Evolutionary conservation across 768 basidiomycete genomes (phyloP).

Genomic region (Lactarius pseudohatsudake): DNA sequence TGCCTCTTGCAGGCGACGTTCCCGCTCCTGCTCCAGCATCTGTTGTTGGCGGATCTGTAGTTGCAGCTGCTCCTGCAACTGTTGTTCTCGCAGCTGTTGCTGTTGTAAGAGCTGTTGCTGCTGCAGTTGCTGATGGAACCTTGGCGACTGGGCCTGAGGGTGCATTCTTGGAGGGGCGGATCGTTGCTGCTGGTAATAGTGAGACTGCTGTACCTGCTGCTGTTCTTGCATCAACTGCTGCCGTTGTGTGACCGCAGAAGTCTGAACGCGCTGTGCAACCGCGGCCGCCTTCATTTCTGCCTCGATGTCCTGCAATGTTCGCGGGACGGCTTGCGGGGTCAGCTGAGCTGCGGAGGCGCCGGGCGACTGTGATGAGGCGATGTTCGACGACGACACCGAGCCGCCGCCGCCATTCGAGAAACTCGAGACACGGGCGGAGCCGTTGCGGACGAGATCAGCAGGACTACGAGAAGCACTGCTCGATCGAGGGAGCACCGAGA

Average conservation of each 20-base stretch:
- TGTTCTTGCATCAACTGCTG: slow-evolving; percentile 40
- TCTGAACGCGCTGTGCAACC: slow-evolving; percentile 32
- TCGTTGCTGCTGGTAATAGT: slow-evolving; percentile 42
- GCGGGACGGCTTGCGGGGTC: slow-evolving; percentile 31
- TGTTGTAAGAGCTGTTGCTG: slow-evolving; percentile 62
- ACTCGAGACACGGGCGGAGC: slow-evolving; percentile 29
- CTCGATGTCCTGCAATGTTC: slow-evolving; percentile 80
- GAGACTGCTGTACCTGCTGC: slow-evolving; percentile 37
- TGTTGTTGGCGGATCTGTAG: slow-evolving; percentile 34
- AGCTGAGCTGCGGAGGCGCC: slow-evolving; percentile 32
- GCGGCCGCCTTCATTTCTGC: slow-evolving; percentile 74
- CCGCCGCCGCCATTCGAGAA: slow-evolving; percentile 20
- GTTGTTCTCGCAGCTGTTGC: slow-evolving; percentile 63
- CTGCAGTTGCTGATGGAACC: slow-evolving; percentile 75
- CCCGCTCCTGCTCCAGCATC: slow-evolving; percentile 61
- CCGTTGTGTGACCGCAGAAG: slow-evolving; percentile 37
- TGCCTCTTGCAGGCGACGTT: slow-evolving; percentile 52
- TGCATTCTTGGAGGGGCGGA: slow-evolving; percentile 76
- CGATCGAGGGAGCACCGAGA: slow-evolving; percentile 59
- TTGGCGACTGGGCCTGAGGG: slow-evolving; percentile 73
- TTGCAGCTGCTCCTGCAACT: slow-evolving; percentile 36
- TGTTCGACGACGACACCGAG: slow-evolving; percentile 26
- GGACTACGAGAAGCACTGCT: slow-evolving; percentile 20
- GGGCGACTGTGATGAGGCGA: slow-evolving; percentile 19
- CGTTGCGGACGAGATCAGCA: slow-evolving; percentile 33